Evolutionary conservation across 2,329 filamentous ascomycete genomes (phyloP), one percentile per base, ranked within the genome.

Genomic region (Torrubiella hemipterigena): DNA sequence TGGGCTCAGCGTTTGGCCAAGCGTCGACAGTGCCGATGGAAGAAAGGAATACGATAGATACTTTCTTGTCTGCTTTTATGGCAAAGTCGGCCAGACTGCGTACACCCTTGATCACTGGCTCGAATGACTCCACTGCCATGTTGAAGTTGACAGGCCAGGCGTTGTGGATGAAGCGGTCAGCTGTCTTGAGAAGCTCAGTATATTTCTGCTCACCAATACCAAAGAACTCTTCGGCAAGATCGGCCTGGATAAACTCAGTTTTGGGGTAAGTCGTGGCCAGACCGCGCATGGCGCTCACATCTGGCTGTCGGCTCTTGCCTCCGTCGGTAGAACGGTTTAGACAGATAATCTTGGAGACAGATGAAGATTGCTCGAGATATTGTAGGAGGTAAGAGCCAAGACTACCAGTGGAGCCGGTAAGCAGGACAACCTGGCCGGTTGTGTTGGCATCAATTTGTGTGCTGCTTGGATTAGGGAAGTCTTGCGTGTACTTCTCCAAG

Each of bases 141-240:
- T 39, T 39, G 32, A 43, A 45, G 30, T 43, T 39, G 15, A 42
- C 39, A 4, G 39, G 34, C 42, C 39, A 43, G 5, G 39, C 35
- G 17, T 37, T 42, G 22, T 45, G 38, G 25, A 38, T 31, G 11
- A 36, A 16, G 6, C 11, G 10, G 15, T 27, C 26, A 11, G 12
- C n/a, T 12, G 13, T 12, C n/a, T 27, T 7, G 7, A 27, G 26
- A 12, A 27, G 26, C 13, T 17, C 13, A 12, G n/a, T 17, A 15
- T 27, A 27, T 6, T 27, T 17, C 4, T 10, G 13, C 20, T 22
- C 20, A 8, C 8, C 8, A 5, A 27, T 4, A 7, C 26, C 26
- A 5, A 27, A 17, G 12, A 12, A 10, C 5, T 5, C 12, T 15
- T 27, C 15, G 6, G 13, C 12, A 10, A 27, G 12, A 27, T 27